Base-by-base conservation (phyloP, 129 eudicot species). In the Heracleum sosnowskyi region DNA sequence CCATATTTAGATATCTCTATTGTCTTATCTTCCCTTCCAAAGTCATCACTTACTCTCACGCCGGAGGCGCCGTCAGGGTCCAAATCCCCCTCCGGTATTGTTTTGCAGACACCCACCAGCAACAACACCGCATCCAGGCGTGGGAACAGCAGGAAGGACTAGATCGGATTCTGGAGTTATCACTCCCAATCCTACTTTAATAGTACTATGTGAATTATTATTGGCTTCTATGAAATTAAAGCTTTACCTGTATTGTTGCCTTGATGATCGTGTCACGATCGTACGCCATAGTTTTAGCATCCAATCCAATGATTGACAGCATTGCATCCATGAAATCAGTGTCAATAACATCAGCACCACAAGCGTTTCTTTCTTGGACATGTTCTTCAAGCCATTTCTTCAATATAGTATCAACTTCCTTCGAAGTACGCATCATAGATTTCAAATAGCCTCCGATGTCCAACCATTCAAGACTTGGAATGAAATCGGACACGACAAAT, bases 381-480 rank as follows among this genome's bases (percentile, higher is more conserved):
- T 86, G 92, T 40, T 91, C 91, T 44, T 85, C 79, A 42, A 91
- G 78, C 96, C 93, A 88, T 45, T 64, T 79, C 39, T 60, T 83
- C 10, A 86, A 33, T 5, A 91, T 85, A 2, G 8, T 5, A 64
- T 91, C 96, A 26, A 88, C 60, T 81, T 83, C 86, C 36, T 85
- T 83, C 0, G 76, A 55, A 2, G 84, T 81, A 66, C 83, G 60
- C 66, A 86, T 86, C 96, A 88, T 83, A 12, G 81, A 81, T 74
- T 83, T 88, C 46, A 91, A 42, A 77, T 86, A 74, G 34, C 96
- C 96, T 46, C 93, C 93, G 41, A 88, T 83, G 60, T 91, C 96
- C 83, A 88, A 37, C 88, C 88, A 83, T 72, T 88, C 90, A 17
- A 88, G 29, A 63, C 35, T 77, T 20, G 93, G 93, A 79, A 88